Evolutionary conservation across 1,139 yeast species (phyloP).

Genomic region (Candida neerlandica): DNA sequence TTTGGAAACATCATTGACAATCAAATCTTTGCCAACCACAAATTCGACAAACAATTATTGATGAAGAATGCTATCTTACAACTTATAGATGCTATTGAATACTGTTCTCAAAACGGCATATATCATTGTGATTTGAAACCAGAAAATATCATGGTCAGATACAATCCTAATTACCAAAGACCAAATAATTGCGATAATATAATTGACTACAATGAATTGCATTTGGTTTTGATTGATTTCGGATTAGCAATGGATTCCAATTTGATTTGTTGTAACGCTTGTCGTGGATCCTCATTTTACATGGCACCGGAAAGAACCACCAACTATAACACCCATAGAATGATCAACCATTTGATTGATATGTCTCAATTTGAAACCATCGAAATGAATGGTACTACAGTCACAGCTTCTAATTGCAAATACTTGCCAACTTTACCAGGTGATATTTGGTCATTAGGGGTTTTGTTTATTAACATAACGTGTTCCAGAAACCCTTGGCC

Average conservation of each 20-base stretch:
- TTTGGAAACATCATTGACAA: constrained; percentile 78
- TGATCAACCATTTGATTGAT: constrained; percentile 32
- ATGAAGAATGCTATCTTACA: constrained; percentile 78
- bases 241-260: constrained; percentile 74
- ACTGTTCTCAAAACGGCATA: constrained; percentile 66
- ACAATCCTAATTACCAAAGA: constrained; percentile 32
- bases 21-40: constrained; percentile 52
- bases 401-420: constrained; percentile 24
- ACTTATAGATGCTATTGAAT: constrained; percentile 68
- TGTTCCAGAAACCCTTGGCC: constrained; percentile 94
- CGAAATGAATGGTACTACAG: constrained; percentile 18
- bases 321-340: constrained; percentile 40
- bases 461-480: constrained; percentile 74
- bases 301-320: constrained; percentile 90
- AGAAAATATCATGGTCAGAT: constrained; percentile 71
- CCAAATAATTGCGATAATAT: constrained; percentile 17
- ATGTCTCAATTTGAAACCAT: constrained; percentile 30
- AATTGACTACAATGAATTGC: constrained; percentile 56
- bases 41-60: constrained; percentile 33
- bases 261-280: constrained; percentile 66
- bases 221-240: constrained; percentile 75
- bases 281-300: constrained; percentile 86
- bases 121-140: constrained; percentile 94
- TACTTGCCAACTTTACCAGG: constrained; percentile 72
- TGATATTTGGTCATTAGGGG: constrained; percentile 89